phyloP scores from a whole-genome alignment of 305 asterid genomes.

The Plantago lanceolata region DNA sequence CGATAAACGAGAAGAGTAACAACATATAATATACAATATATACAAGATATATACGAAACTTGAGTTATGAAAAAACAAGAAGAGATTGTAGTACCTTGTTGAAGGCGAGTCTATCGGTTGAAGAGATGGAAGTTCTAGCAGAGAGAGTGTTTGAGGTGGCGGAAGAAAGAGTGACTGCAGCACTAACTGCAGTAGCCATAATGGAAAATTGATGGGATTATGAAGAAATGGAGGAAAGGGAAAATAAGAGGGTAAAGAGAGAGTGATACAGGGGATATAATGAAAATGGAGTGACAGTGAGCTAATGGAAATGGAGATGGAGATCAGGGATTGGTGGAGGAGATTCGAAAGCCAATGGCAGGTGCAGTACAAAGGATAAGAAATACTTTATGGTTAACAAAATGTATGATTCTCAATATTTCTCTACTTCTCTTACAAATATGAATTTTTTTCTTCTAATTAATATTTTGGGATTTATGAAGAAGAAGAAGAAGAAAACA shows the following conservation, averaged over 20 bases:
- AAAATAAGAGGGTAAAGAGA: background rate
- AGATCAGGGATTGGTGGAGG: constrained; percentile 12
- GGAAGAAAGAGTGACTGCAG: constrained; percentile 26
- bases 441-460: too few species aligned
- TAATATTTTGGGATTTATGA: too few species aligned
- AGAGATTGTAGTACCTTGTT: constrained; percentile 15
- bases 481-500: too few species aligned
- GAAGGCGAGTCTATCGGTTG: constrained; percentile 21
- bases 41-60: background rate
- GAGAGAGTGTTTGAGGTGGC: constrained; percentile 17
- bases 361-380: constrained; percentile 12
- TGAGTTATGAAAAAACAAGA: background rate
- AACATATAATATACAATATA: too few species aligned
- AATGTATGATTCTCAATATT: constrained; percentile 3
- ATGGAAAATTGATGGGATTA: background rate
- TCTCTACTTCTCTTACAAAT: too few species aligned
- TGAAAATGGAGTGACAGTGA: background rate
- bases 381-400: background rate
- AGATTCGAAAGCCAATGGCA: constrained; percentile 14
- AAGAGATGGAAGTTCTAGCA: constrained; percentile 12
- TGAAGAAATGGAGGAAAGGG: background rate
- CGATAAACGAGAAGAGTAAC: too few species aligned
- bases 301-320: background rate
- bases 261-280: constrained; percentile 8
- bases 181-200: constrained; percentile 28